These are phyloP conservation scores for Tubosaeta sp. DNA, from an alignment of 768 basidiomycete genomes.

Conservation along the genomic window DNA sequence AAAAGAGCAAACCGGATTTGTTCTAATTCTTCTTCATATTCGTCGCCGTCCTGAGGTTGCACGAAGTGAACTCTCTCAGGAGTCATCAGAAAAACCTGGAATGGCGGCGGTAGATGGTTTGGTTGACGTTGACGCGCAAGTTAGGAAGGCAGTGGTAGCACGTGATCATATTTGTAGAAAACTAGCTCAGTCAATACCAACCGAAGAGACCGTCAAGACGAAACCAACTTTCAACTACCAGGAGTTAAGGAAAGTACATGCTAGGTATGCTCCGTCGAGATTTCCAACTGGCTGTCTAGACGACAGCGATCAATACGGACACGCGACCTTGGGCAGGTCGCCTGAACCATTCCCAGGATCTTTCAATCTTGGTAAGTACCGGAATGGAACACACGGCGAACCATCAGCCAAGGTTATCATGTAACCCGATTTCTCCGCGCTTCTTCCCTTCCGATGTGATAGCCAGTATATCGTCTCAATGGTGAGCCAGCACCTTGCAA, in stretches of 20 bases:
- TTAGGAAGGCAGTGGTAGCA: slow-evolving; percentile 5
- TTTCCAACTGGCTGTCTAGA: slow-evolving; percentile 1
- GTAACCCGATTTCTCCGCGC: neutral
- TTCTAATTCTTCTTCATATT: slow-evolving; percentile 63
- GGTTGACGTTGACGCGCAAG: neutral
- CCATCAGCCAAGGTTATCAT: neutral
- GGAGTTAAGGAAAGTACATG: neutral
- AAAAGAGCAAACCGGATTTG: slow-evolving; percentile 49
- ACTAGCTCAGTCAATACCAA: too few species aligned
- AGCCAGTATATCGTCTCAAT: slow-evolving; percentile 5
- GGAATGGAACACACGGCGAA: slow-evolving; percentile 11
- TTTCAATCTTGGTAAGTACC: neutral
- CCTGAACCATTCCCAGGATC: neutral
- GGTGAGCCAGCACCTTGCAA: neutral
- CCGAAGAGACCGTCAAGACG: neutral
- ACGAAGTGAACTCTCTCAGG: slow-evolving; percentile 20
- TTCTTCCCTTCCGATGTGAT: slow-evolving; percentile 19
- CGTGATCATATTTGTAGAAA: slow-evolving; percentile 7
- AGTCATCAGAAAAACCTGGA: slow-evolving; percentile 17
- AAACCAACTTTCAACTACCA: neutral
- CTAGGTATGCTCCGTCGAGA: slow-evolving; percentile 9
- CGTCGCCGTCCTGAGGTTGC: slow-evolving; percentile 30
- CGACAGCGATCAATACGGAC: slow-evolving; percentile 27
- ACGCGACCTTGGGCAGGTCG: slow-evolving; percentile 14
- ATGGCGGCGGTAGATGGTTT: neutral